Base-by-base conservation (phyloP, 2,329 filamentous ascomycete species). In the Botrytis galanthina region DNA sequence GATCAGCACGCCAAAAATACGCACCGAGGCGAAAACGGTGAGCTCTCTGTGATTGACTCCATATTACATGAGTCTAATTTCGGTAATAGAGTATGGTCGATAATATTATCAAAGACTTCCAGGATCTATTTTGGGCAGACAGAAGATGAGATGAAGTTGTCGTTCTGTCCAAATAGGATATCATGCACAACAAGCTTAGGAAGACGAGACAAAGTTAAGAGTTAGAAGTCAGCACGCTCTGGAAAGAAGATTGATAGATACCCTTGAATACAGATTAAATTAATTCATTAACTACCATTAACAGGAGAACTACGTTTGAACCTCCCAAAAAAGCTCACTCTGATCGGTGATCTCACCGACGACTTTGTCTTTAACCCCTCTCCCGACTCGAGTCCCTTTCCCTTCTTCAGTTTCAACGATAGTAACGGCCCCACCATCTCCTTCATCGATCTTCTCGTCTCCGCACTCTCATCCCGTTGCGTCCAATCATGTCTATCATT, bases 401-500 rank as follows among this genome's bases (percentile, higher is more conserved):
- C 77, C 57, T 85, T 80, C 71, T 82, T 83, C 6, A 82, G 82
- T 78, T 82, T 84, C 71, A 89, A 78, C 26, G 83, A 83, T 85
- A 87, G 78, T 8, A 75, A 83, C 72, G 72, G 82, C 29, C 74
- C 75, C 5, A 74, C 70, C 46, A 64, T 71, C 26, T 77, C 74
- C 59, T 74, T 78, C 68, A 73, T 76, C 70, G 73, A 75, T 77
- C 75, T 77, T 75, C 74, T 75, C 67, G 26, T 77, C 68, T 51
- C 70, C 48, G 73, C 75, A 22, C 76, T 73, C 80, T 89, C 86
- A 75, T 89, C 88, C 77, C 84, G 86, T 78, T 90, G 88, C 44
- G 86, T 86, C 88, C 88, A 90, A 79, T 90, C 87, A 67, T 78
- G 77, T 32, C 77, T 72, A 64, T 80, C 77, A 60, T 78, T 75